These are phyloP conservation scores for Mycena sp. DNA, from an alignment of 1,284 basidiomycete genomes.

Conservation along the genomic window DNA sequence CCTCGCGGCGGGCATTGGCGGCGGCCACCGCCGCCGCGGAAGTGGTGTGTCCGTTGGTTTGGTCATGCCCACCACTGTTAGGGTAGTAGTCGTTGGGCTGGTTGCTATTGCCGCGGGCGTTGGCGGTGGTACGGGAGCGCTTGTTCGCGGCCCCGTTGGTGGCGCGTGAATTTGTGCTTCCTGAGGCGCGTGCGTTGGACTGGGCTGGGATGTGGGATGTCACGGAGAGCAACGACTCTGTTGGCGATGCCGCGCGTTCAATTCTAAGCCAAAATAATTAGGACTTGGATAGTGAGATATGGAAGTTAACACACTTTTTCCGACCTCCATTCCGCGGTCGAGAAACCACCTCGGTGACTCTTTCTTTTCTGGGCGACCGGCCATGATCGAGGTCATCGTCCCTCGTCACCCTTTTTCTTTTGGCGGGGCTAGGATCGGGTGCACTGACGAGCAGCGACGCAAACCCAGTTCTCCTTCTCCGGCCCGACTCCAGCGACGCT, in stretches of 20 bases:
- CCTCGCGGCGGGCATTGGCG: constrained; percentile 17
- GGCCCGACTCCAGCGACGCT: constrained; percentile 64
- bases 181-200: constrained; percentile 43
- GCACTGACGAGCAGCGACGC: constrained; percentile 58
- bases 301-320: constrained; percentile 61
- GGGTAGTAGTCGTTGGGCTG: constrained; percentile 26
- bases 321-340: constrained; percentile 60
- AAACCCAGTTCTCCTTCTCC: constrained; percentile 57
- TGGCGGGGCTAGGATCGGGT: constrained; percentile 64
- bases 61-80: neutral
- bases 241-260: constrained; percentile 73
- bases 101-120: constrained; percentile 20
- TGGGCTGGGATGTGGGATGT: constrained; percentile 61
- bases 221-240: constrained; percentile 76
- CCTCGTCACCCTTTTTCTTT: constrained; percentile 63
- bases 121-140: constrained; percentile 33
- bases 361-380: constrained; percentile 54
- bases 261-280: constrained; percentile 44
- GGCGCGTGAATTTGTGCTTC: constrained; percentile 39
- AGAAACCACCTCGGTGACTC: constrained; percentile 50
- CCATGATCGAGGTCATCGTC: constrained; percentile 69
- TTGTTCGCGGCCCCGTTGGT: constrained; percentile 45
- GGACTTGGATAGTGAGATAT: constrained; percentile 7
- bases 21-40: neutral
- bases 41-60: constrained; percentile 17